phyloP scores from a whole-genome alignment of 2,329 filamentous ascomycete species.

The Calonectria multiphialidica region DNA sequence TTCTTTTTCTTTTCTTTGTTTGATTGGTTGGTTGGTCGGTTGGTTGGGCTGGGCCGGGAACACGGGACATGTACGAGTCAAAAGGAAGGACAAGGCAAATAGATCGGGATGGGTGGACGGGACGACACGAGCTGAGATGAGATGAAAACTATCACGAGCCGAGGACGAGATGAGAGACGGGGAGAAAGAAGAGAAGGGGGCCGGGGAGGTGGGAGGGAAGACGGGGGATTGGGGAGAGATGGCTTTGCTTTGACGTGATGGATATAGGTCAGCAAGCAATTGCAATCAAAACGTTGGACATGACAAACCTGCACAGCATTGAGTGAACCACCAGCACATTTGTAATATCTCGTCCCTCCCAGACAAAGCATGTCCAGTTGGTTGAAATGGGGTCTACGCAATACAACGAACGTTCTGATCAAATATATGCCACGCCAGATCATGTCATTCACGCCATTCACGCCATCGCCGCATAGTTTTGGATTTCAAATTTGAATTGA shows the following conservation, averaged over 20 bases:
- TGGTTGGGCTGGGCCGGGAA: background rate
- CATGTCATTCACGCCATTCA: background rate
- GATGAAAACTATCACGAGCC: background rate
- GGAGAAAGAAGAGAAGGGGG: background rate
- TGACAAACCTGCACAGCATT: background rate
- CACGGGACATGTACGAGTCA: constrained; percentile 16
- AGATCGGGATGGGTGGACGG: constrained; percentile 5
- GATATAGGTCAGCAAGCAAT: constrained; percentile 32
- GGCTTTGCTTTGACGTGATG: constrained; percentile 15
- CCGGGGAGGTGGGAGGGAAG: background rate
- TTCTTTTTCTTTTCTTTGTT: background rate
- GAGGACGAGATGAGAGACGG: background rate
- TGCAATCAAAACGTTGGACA: constrained; percentile 27
- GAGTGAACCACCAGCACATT: too few relatives aligned
- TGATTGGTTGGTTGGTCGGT: background rate
- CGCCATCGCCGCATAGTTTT: background rate
- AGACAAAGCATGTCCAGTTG: too few relatives aligned
- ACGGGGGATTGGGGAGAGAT: background rate
- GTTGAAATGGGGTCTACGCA: too few relatives aligned
- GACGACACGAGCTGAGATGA: constrained; percentile 3
- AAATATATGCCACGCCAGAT: too few relatives aligned
- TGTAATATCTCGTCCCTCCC: too few relatives aligned
- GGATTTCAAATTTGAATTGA: background rate
- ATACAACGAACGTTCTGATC: background rate
- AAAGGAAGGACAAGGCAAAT: constrained; percentile 6